Conservation (phyloP, 1,284 basidiomycete genomes). For the Sanguinoderma infundibulare region DNA sequence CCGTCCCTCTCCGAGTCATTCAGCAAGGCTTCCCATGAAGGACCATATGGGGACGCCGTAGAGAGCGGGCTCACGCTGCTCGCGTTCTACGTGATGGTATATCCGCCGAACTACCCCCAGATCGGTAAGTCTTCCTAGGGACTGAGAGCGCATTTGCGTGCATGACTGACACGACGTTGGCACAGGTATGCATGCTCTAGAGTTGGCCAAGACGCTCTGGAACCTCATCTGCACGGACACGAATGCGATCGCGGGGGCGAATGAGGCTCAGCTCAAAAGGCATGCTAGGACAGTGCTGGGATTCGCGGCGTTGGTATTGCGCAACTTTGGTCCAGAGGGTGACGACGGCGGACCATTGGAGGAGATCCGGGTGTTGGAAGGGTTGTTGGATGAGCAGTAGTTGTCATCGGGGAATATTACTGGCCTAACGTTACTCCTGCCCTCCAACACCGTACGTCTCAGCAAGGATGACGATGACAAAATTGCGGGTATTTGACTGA, state of each 20-base stretch:
- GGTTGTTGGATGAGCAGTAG: not conserved
- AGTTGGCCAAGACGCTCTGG: slow-evolving; percentile 76
- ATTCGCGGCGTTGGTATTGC: slow-evolving; percentile 46
- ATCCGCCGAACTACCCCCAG: slow-evolving; percentile 76
- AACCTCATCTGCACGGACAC: slow-evolving; percentile 49
- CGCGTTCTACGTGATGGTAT: slow-evolving; percentile 67
- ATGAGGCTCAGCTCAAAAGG: slow-evolving; percentile 22
- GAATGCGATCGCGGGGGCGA: slow-evolving; percentile 17
- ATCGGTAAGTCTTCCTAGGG: slow-evolving; percentile 54
- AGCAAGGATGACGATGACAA: not conserved
- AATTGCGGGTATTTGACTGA: not conserved
- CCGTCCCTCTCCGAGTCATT: slow-evolving; percentile 64
- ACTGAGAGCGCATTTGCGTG: not conserved
- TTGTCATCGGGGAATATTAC: not conserved
- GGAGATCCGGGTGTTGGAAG: slow-evolving; percentile 50
- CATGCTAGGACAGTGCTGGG: slow-evolving; percentile 42
- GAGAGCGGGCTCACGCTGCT: slow-evolving; percentile 58
- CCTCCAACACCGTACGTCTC: not conserved
- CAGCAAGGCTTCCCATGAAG: slow-evolving; percentile 68
- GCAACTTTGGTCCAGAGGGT: slow-evolving; percentile 59
- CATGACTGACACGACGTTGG: slow-evolving; percentile 2
- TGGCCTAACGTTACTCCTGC: not conserved
- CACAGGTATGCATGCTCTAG: slow-evolving; percentile 73
- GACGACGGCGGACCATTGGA: slow-evolving; percentile 61
- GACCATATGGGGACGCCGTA: slow-evolving; percentile 55